These are phyloP conservation scores for Coniochaeta prunicola DNA, from an alignment of 2,329 filamentous ascomycete species.

Conservation along the genomic window DNA sequence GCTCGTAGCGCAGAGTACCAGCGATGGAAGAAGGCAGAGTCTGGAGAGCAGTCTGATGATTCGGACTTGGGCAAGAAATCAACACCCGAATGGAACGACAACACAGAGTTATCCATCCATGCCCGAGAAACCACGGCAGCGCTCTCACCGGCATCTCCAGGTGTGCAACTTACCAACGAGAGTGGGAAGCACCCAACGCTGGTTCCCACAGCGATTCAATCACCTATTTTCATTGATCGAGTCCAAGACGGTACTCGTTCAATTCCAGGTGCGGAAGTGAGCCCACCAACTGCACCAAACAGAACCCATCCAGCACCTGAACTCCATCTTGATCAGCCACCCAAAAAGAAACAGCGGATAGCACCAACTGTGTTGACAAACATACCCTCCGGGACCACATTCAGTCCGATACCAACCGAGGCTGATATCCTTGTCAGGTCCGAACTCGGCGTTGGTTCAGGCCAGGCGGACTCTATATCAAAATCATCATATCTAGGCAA, in stretches of 20 bases:
- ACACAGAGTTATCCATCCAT: not conserved
- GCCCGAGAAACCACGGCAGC: not conserved
- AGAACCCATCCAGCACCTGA: not conserved
- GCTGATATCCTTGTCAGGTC: conserved; percentile 1
- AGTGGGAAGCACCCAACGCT: not conserved
- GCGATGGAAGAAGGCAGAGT: conserved; percentile 18
- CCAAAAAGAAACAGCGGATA: conserved; percentile 23
- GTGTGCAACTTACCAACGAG: not conserved
- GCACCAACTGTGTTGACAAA: conserved; percentile 17
- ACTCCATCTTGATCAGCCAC: not conserved
- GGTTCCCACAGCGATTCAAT: not conserved
- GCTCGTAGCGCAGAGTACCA: conserved; percentile 42
- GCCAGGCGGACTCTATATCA: not conserved
- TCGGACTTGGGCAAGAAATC: conserved; percentile 13
- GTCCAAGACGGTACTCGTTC: not conserved
- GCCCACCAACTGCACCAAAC: not conserved
- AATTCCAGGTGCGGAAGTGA: not conserved
- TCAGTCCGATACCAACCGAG: conserved; percentile 2
- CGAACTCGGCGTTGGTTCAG: not conserved
- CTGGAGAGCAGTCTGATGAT: conserved; percentile 4
- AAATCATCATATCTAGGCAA: conserved; percentile 8
- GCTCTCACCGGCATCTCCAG: not conserved
- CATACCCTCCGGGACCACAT: conserved; percentile 8
- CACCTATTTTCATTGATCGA: not conserved
- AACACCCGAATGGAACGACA: not conserved